Evolutionary conservation across 768 basidiomycete genomes (phyloP).

Genomic region (Leccinum ochraceum): DNA sequence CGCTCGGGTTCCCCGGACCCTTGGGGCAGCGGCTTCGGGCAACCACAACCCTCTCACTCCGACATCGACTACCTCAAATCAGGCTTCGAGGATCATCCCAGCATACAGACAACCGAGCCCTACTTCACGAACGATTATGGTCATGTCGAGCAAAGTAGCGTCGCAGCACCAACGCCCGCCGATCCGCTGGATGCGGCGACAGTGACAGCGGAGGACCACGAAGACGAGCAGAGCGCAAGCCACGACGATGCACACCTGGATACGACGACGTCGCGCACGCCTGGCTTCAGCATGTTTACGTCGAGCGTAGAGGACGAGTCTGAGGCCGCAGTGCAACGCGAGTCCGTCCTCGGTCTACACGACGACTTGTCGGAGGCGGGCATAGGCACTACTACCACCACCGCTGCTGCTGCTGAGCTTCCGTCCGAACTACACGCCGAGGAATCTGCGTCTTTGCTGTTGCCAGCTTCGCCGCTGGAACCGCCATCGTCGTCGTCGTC

Average conservation of each 20-base stretch:
- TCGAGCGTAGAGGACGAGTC: conserved; percentile 27
- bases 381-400: not conserved
- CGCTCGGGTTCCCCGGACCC: conserved; percentile 73
- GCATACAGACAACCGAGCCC: conserved; percentile 35
- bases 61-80: conserved; percentile 32
- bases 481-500: conserved; percentile 15
- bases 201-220: conserved; percentile 32
- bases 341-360: conserved; percentile 11
- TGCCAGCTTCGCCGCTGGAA: conserved; percentile 12
- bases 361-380: not conserved
- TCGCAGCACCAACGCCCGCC: conserved; percentile 21
- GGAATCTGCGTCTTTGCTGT: conserved; percentile 12
- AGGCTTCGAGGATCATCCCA: conserved; percentile 29
- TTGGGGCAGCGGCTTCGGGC: conserved; percentile 67
- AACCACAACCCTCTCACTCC: conserved; percentile 23
- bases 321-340: conserved; percentile 13
- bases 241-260: conserved; percentile 15
- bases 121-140: conserved; percentile 36
- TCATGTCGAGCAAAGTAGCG: conserved; percentile 30
- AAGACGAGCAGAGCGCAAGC: conserved; percentile 28
- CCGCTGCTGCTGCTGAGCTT: not conserved
- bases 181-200: conserved; percentile 46
- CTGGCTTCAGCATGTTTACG: conserved; percentile 51
- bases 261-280: conserved; percentile 28
- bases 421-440: conserved; percentile 18